Evolutionary conservation across 2,329 filamentous ascomycete genomes (phyloP), one percentile per base, ranked within the genome.

Genomic region (Clonostachys rosea): DNA sequence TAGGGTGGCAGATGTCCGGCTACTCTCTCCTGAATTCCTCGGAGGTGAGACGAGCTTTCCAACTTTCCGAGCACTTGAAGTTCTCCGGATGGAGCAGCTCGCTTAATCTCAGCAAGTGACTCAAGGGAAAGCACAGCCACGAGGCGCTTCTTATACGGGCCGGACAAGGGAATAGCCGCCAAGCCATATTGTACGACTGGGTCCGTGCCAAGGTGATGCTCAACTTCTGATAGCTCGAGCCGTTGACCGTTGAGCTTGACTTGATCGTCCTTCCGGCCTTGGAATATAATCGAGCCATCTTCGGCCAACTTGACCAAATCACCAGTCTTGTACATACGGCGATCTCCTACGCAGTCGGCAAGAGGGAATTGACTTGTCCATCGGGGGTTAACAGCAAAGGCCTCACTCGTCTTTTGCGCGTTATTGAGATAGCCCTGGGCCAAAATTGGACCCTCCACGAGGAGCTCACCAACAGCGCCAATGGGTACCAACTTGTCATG

Each of bases 271-370:
- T 30, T 30, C 8, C 24, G 24, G 24, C 24, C 24, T 30, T 30
- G 24, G 24, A 30, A 30, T 30, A 30, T 30, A 30, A 30, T 30
- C 9, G 24, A 30, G n/a, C 42, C 42, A 14, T 46, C 35, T 11
- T 33, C n/a, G 79, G 62, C 57, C 20, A 72, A 72, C 40, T 57
- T 59, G 5, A 61, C 71, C 9, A 76, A 59, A 51, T 76, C 73
- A 10, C 73, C 73, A 5, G 72, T 74, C 49, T 67, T 69, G 53
- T 75, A 76, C 11, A 69, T 59, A 10, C 40, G 18, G 11, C 40
- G 13, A 30, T 30, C 24, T 10, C 24, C 24, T 3, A 10, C 24
- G 24, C 9, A 30, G 24, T 30, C 37, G 24, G 17, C 7, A 12
- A 12, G n/a, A 13, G 39, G 5, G 45, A 33, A 53, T 34, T n/a